Percentiles rank a stretch among this genome's conserved stretches.
Evolutionary conservation across 2,329 filamentous ascomycete species (phyloP).

Genomic region (Fusarium hainanense): DNA sequence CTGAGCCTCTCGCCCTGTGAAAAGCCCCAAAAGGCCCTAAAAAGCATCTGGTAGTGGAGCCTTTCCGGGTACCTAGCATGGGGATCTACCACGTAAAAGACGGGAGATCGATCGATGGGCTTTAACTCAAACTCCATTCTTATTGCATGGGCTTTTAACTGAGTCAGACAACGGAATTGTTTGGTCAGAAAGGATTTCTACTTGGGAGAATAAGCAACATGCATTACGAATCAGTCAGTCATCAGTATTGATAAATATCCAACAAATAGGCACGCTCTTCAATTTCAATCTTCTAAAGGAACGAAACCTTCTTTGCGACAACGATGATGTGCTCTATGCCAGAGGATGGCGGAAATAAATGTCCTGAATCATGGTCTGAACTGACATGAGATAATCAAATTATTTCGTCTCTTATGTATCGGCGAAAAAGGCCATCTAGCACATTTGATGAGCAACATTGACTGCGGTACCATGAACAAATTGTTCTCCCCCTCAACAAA

Average conservation of each 20-base stretch:
- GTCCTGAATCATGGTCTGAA: not conserved
- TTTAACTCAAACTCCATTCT: constrained; percentile 8
- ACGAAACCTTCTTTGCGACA: not conserved
- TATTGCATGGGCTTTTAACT: constrained; percentile 1
- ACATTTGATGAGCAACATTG: not conserved
- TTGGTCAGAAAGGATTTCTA: not conserved
- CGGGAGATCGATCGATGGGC: constrained; percentile 21
- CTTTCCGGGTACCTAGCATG: not conserved
- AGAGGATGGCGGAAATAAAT: not conserved
- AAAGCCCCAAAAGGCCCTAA: not conserved
- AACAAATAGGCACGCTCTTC: not conserved
- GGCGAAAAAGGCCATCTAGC: not conserved
- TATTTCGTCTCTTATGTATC: not conserved
- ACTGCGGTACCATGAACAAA: not conserved
- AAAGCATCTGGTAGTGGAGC: constrained; percentile 7
- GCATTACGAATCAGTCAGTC: not conserved
- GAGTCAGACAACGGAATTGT: not conserved
- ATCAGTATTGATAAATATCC: not conserved
- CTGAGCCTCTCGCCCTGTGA: not conserved
- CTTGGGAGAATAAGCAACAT: not conserved
- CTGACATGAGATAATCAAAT: not conserved
- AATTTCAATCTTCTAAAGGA: not conserved
- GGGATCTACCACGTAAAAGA: constrained; percentile 15
- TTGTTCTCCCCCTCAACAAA: not conserved
- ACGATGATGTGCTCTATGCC: not conserved